phyloP scores from a whole-genome alignment of 371 early-diverging fungal species.

The Actinomortierella wolfii region DNA sequence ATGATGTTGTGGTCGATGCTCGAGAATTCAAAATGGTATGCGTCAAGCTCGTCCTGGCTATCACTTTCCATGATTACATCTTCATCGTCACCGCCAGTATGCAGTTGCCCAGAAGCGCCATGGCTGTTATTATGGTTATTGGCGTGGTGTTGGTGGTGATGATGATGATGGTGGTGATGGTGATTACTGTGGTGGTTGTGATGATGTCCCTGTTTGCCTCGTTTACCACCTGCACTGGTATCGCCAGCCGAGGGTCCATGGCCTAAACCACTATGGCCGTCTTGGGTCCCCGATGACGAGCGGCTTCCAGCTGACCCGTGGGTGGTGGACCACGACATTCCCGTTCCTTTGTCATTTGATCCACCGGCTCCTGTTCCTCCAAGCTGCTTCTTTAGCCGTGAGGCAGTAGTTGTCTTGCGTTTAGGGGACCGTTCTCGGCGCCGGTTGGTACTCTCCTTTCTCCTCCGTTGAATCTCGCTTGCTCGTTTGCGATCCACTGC shows the following conservation, averaged over 20 bases:
- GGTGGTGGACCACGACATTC: too few relatives aligned
- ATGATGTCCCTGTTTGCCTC: too few relatives aligned
- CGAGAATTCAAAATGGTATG: conserved; percentile 40
- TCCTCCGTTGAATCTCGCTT: conserved; percentile 40
- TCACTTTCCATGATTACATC: conserved; percentile 43
- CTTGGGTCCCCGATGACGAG: too few relatives aligned
- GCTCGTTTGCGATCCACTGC: conserved; percentile 50
- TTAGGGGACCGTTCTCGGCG: conserved; percentile 34
- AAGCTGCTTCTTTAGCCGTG: neutral
- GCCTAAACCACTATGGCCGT: too few relatives aligned
- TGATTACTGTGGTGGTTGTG: too few relatives aligned
- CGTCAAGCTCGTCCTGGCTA: conserved; percentile 26
- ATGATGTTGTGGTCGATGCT: conserved; percentile 41
- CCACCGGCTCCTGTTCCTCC: neutral
- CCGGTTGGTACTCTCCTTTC: conserved; percentile 26
- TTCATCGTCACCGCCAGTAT: conserved; percentile 26
- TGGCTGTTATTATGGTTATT: neutral
- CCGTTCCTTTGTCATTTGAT: neutral
- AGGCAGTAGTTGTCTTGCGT: neutral
- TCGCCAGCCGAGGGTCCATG: too few relatives aligned
- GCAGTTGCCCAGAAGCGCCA: neutral
- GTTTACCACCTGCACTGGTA: too few relatives aligned
- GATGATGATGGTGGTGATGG: conserved; percentile 1
- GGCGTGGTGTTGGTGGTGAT: conserved; percentile 8
- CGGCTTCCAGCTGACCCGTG: too few relatives aligned